These are phyloP conservation scores for Allomyces javanicus DNA, from an alignment of 192 early-diverging fungal species.

Conservation along the genomic window DNA sequence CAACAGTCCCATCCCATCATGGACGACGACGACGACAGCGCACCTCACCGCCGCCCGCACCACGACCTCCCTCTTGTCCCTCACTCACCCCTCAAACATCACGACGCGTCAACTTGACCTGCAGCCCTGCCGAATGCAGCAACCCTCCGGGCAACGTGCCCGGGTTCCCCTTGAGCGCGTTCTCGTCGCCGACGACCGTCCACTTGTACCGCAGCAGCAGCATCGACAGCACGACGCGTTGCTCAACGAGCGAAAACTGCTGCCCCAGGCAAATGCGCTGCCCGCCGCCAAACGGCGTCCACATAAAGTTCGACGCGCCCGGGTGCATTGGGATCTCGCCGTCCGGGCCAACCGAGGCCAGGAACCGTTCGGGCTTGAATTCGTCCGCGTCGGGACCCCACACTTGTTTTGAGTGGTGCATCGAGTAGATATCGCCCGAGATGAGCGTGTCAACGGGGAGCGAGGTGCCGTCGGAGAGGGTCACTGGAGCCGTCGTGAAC, in stretches of 20 bases:
- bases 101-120: too few relatives aligned
- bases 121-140: too few relatives aligned
- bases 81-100: too few relatives aligned
- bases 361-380: conserved; percentile 27
- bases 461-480: conserved; percentile 9
- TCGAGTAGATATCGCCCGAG: conserved; percentile 20
- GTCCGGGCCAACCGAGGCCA: conserved; percentile 8
- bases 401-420: conserved; percentile 20
- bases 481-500: background rate
- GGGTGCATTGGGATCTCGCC: background rate
- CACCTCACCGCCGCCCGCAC: too few relatives aligned
- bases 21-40: too few relatives aligned
- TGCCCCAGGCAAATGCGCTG: conserved; percentile 38
- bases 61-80: too few relatives aligned
- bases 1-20: too few relatives aligned
- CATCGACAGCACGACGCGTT: conserved; percentile 32
- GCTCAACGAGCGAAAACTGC: conserved; percentile 38
- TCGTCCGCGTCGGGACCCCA: conserved; percentile 20
- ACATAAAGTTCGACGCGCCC: conserved; percentile 9
- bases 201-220: conserved; percentile 22
- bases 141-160: too few relatives aligned
- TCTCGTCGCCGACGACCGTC: conserved; percentile 6
- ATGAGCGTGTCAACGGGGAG: conserved; percentile 17
- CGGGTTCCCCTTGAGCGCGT: too few relatives aligned
- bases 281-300: conserved; percentile 38